Evolutionary conservation across 352 stramenopile species (phyloP).

Genomic region (Phytophthora tentaculata): DNA sequence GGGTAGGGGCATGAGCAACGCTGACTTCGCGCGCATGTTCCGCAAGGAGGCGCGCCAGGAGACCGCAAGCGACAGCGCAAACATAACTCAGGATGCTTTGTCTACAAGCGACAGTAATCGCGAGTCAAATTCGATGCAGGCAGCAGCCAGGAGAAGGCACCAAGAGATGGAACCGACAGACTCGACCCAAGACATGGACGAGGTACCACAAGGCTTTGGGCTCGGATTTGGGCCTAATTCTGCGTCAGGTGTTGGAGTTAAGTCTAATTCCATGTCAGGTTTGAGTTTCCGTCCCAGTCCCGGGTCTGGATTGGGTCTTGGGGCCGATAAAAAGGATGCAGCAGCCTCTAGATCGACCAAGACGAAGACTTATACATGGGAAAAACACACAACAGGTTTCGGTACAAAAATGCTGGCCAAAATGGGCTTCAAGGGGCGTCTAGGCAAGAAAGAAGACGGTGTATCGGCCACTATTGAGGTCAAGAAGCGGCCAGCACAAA

Average conservation of each 20-base stretch:
- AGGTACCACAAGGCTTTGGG: slow-evolving; percentile 13
- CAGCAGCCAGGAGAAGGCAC: slow-evolving; percentile 23
- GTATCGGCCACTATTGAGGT: slow-evolving; percentile 95
- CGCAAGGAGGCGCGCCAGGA: slow-evolving; percentile 43
- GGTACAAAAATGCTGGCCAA: slow-evolving; percentile 96
- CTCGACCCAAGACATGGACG: slow-evolving; percentile 7
- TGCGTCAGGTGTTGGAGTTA: slow-evolving; percentile 3
- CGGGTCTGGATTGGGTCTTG: slow-evolving; percentile 25
- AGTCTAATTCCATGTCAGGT: slow-evolving; percentile 4
- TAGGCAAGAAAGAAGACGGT: slow-evolving; percentile 93
- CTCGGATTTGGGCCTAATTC: background rate
- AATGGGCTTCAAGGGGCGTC: slow-evolving; percentile 95
- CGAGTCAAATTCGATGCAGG: slow-evolving; percentile 27
- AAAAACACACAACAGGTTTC: slow-evolving; percentile 97
- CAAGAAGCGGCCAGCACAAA: slow-evolving; percentile 90
- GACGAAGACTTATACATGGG: slow-evolving; percentile 76
- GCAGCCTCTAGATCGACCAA: slow-evolving; percentile 14
- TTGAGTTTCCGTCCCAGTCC: slow-evolving; percentile 25
- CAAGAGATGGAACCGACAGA: slow-evolving; percentile 25
- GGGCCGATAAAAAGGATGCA: slow-evolving; percentile 11
- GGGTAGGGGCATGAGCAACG: slow-evolving; percentile 56
- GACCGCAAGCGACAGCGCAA: background rate
- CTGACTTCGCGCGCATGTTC: slow-evolving; percentile 86
- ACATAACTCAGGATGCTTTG: background rate
- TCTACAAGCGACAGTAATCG: background rate